phyloP scores from a whole-genome alignment of 2,329 filamentous ascomycete genomes.

The Talaromyces sp. region DNA sequence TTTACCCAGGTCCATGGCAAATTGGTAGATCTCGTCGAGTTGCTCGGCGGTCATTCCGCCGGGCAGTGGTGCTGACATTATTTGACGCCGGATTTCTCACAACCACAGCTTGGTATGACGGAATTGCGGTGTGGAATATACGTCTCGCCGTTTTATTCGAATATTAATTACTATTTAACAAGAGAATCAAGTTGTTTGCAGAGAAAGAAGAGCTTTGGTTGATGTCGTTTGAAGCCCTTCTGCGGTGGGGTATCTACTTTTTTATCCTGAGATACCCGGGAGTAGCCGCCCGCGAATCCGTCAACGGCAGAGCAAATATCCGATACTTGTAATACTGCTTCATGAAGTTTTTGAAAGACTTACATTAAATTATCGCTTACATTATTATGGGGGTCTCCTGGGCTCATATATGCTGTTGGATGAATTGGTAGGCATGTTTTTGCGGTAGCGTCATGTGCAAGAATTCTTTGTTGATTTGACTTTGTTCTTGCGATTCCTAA shows the following conservation, averaged over 20 bases:
- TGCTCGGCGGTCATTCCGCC: background rate
- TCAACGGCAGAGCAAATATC: background rate
- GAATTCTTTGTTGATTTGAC: too few species aligned
- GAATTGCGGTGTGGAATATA: background rate
- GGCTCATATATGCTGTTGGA: too few species aligned
- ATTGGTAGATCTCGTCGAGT: constrained; percentile 61
- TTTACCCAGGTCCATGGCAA: constrained; percentile 64
- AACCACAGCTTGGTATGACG: background rate
- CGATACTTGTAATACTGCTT: too few species aligned
- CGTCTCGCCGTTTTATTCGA: background rate
- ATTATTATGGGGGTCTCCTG: too few species aligned
- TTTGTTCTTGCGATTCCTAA: too few species aligned
- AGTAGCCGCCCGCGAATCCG: background rate
- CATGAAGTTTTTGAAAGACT: too few species aligned
- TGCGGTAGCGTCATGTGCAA: too few species aligned
- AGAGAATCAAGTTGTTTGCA: background rate
- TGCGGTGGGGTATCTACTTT: background rate
- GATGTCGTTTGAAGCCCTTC: background rate
- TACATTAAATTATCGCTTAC: too few species aligned
- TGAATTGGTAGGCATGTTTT: too few species aligned
- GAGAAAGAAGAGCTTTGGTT: background rate
- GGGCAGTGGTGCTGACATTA: constrained; percentile 1
- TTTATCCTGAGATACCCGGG: background rate
- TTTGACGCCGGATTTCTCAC: background rate
- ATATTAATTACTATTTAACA: background rate